Percentiles rank a stretch among this genome's conserved stretches.
Evolutionary conservation across 768 basidiomycete genomes (phyloP).

Genomic region (Rhodocollybia butyracea): DNA sequence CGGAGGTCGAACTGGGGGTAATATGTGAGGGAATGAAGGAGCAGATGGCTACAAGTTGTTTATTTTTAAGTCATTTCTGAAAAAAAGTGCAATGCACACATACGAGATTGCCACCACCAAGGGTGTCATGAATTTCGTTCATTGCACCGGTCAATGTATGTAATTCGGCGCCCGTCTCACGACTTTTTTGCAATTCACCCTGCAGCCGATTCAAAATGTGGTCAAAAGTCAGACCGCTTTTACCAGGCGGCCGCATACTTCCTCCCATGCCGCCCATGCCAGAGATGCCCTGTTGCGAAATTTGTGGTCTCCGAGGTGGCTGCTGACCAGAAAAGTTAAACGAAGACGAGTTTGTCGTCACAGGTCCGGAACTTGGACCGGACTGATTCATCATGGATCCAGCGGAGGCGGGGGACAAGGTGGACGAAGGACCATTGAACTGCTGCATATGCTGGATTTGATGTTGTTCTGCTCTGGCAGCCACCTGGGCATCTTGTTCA

Average conservation of each 20-base stretch:
- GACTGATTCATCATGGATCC: slow-evolving; percentile 17
- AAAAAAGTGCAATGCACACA: neutral
- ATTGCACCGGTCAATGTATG: slow-evolving; percentile 74
- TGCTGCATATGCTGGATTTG: slow-evolving; percentile 49
- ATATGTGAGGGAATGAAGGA: slow-evolving; percentile 58
- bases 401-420: slow-evolving; percentile 12
- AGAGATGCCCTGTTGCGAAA: slow-evolving; percentile 58
- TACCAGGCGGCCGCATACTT: slow-evolving; percentile 68
- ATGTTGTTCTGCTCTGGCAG: slow-evolving; percentile 67
- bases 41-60: slow-evolving; percentile 51
- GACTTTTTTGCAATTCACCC: slow-evolving; percentile 91
- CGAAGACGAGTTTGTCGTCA: slow-evolving; percentile 17
- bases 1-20: slow-evolving; percentile 63
- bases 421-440: slow-evolving; percentile 21
- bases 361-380: slow-evolving; percentile 18
- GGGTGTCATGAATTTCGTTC: slow-evolving; percentile 88
- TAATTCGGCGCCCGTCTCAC: slow-evolving; percentile 88
- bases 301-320: slow-evolving; percentile 56
- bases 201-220: slow-evolving; percentile 87
- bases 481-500: slow-evolving; percentile 79
- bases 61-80: too few relatives aligned
- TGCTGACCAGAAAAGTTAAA: slow-evolving; percentile 40
- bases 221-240: slow-evolving; percentile 88
- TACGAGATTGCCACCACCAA: slow-evolving; percentile 74
- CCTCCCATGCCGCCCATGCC: slow-evolving; percentile 79